Conservation (phyloP, 2,329 filamentous ascomycete genomes). For the Aspergillus nomiae region DNA sequence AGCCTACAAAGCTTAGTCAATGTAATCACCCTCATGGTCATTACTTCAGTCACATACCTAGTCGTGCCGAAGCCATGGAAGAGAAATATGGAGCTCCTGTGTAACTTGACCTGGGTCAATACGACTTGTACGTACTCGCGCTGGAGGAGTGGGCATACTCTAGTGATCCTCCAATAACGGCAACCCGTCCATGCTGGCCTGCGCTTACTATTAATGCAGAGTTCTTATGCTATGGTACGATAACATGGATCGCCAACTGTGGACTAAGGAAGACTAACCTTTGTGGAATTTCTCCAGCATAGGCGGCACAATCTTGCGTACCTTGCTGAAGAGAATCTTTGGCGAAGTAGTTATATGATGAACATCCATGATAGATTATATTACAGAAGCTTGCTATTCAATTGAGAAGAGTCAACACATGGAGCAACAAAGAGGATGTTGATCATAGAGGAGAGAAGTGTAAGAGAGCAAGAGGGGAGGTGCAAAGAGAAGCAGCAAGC, state of each 20-base stretch:
- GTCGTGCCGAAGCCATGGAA: slow-evolving; percentile 88
- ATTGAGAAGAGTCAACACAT: not conserved
- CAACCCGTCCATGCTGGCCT: slow-evolving; percentile 91
- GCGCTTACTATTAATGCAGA: slow-evolving; percentile 9
- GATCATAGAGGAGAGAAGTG: not conserved
- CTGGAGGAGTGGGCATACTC: slow-evolving; percentile 54
- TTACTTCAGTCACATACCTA: slow-evolving; percentile 56
- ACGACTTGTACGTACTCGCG: not conserved
- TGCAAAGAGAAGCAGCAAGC: slow-evolving; percentile 4
- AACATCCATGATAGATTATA: slow-evolving; percentile 30
- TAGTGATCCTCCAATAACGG: slow-evolving; percentile 90
- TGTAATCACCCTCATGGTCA: not conserved
- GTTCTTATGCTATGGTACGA: not conserved
- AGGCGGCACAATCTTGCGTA: slow-evolving; percentile 87
- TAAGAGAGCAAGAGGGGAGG: not conserved
- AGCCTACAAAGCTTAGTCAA: slow-evolving; percentile 40
- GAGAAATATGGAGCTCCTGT: slow-evolving; percentile 98
- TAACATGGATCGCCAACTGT: not conserved
- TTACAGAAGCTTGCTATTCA: not conserved
- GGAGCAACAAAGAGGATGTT: not conserved
- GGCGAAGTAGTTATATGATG: slow-evolving; percentile 65
- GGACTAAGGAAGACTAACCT: slow-evolving; percentile 55
- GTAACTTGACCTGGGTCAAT: slow-evolving; percentile 56
- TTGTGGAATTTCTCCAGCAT: slow-evolving; percentile 97
- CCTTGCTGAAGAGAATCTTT: slow-evolving; percentile 74